A percentile compares a stretch with the other conserved stretches of the same genome.
Evolutionary conservation across 169 alveolate species (phyloP).

Genomic region (Plasmodium knowlesi): DNA sequence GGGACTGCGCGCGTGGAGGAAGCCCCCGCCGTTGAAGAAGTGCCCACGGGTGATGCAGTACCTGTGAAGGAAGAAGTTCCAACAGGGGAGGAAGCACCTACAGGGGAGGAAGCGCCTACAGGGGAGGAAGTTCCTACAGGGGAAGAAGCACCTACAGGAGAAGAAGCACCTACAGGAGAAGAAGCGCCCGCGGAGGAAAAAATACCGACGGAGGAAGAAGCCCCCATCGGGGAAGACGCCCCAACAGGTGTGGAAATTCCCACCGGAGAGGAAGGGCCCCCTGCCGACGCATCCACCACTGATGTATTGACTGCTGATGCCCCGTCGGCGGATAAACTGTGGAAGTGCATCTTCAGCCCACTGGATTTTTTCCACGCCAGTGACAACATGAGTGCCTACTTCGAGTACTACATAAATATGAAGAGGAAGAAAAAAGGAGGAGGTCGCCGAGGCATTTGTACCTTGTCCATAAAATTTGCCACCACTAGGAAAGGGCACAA

Average conservation of each 20-base stretch:
- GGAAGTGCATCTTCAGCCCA: conserved; percentile 37
- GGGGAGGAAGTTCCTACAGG: neutral
- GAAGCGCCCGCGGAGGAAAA: neutral
- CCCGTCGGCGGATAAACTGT: conserved; percentile 7
- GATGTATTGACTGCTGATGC: neutral
- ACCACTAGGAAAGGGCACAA: neutral
- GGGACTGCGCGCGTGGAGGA: neutral
- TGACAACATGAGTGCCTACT: conserved; percentile 26
- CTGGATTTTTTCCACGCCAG: conserved; percentile 31
- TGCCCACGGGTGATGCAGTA: neutral
- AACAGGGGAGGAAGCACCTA: neutral
- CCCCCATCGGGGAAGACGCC: neutral
- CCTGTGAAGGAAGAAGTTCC: neutral
- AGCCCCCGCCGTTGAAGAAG: neutral
- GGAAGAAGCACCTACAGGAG: neutral
- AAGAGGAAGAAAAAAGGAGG: neutral
- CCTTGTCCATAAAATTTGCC: conserved; percentile 18
- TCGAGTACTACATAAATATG: conserved; percentile 25
- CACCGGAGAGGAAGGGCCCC: neutral
- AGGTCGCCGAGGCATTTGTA: neutral
- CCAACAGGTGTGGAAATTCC: neutral
- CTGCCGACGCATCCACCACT: neutral
- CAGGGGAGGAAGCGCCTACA: neutral
- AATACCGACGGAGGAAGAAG: neutral
- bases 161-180: neutral